These are phyloP conservation scores for Fusarium irregulare DNA, from an alignment of 2,329 filamentous ascomycete genomes.

Conservation along the genomic window DNA sequence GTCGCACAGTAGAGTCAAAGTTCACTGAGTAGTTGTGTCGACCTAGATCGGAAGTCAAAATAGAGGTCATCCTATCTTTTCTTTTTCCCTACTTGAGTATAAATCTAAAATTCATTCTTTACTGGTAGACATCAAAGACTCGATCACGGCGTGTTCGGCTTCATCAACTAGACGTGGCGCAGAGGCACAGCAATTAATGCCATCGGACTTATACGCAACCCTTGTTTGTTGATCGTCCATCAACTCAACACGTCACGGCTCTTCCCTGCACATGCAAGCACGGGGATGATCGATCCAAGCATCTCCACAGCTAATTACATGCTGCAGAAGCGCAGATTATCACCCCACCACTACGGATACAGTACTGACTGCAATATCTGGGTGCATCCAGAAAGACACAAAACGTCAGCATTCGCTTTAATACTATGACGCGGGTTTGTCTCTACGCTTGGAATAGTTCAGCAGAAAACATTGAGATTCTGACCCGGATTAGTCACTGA, in stretches of 20 bases:
- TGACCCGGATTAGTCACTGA: constrained; percentile 17
- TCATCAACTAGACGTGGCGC: too few relatives aligned
- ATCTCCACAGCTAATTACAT: constrained; percentile 40
- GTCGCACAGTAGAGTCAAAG: neutral
- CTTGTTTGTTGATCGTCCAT: constrained; percentile 30
- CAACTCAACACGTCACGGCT: constrained; percentile 14
- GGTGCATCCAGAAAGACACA: constrained; percentile 20
- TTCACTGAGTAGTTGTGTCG: neutral
- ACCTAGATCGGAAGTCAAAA: neutral
- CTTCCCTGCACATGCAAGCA: constrained; percentile 10
- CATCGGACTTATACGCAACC: constrained; percentile 15
- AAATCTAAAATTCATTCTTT: neutral
- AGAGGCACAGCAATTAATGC: neutral
- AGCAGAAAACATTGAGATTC: neutral
- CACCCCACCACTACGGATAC: constrained; percentile 19
- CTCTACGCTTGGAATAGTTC: constrained; percentile 22
- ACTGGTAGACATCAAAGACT: neutral
- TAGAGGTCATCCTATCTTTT: neutral
- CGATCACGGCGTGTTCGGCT: neutral
- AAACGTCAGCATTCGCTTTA: neutral
- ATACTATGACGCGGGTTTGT: constrained; percentile 15
- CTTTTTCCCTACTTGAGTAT: neutral
- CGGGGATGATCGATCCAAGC: constrained; percentile 32
- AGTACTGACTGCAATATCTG: constrained; percentile 28
- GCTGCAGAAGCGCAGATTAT: constrained; percentile 15